Percentiles rank a stretch among this genome's conserved stretches.
Evolutionary conservation across 306 rosid genomes (phyloP).

Genomic region (Casuarina glauca): DNA sequence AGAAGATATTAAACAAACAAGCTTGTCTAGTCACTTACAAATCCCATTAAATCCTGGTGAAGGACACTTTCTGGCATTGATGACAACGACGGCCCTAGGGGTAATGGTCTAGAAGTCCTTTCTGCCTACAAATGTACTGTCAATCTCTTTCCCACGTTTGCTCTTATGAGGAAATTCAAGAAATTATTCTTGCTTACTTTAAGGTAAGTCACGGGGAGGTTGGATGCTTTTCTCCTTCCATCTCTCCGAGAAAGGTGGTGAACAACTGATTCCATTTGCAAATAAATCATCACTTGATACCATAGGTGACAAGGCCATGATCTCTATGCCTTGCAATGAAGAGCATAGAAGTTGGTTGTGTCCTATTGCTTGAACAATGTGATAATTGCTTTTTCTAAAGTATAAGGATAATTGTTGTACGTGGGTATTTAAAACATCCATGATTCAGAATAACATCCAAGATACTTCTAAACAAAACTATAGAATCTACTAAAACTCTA

Average conservation of each 20-base stretch:
- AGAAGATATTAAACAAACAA: slow-evolving; percentile 20
- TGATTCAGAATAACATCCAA: not conserved
- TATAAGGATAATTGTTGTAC: not conserved
- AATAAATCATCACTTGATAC: slow-evolving; percentile 53
- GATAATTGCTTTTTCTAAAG: slow-evolving; percentile 1
- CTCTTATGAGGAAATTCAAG: not conserved
- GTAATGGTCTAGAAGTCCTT: slow-evolving; percentile 41
- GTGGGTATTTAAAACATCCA: not conserved
- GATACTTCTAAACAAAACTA: not conserved
- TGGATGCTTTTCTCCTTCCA: slow-evolving; percentile 58
- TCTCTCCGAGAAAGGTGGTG: slow-evolving; percentile 56
- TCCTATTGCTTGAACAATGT: slow-evolving; percentile 7
- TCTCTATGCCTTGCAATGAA: slow-evolving; percentile 40
- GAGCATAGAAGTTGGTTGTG: slow-evolving; percentile 3
- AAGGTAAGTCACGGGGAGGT: slow-evolving; percentile 51
- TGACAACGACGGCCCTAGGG: slow-evolving; percentile 58
- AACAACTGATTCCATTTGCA: slow-evolving; percentile 55
- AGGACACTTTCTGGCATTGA: slow-evolving; percentile 41
- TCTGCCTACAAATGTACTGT: slow-evolving; percentile 39
- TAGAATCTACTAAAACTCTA: not conserved
- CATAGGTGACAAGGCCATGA: slow-evolving; percentile 70
- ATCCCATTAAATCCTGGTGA: slow-evolving; percentile 38
- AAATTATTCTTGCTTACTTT: slow-evolving; percentile 52
- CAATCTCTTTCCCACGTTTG: slow-evolving; percentile 3
- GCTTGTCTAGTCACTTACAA: slow-evolving; percentile 39